phyloP scores from a whole-genome alignment of 106 monocot genomes.

The Dendrobium officinale region DNA sequence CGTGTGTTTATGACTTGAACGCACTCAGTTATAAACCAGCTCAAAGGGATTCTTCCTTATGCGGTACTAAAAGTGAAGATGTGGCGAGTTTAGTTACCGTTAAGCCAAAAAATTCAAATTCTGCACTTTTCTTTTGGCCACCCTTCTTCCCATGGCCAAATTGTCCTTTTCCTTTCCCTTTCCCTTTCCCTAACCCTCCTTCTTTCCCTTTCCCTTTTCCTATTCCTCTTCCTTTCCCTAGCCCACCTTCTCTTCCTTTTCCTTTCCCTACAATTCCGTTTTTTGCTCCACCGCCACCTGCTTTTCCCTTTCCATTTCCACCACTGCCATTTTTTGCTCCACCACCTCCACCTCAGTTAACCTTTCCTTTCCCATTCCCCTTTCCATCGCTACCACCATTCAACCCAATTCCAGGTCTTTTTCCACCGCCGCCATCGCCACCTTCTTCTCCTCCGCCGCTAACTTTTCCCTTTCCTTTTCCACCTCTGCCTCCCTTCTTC shows the following conservation, averaged over 20 bases:
- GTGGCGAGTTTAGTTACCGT: not conserved
- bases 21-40: slow-evolving; percentile 69
- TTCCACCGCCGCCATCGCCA: slow-evolving; percentile 9
- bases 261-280: slow-evolving; percentile 30
- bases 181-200: slow-evolving; percentile 24
- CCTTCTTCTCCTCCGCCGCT: slow-evolving; percentile 17
- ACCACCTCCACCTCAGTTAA: slow-evolving; percentile 18
- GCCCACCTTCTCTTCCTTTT: slow-evolving; percentile 51
- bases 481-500: slow-evolving; percentile 25
- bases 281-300: slow-evolving; percentile 19
- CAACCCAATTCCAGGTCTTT: slow-evolving; percentile 5
- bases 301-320: slow-evolving; percentile 19
- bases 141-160: slow-evolving; percentile 49
- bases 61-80: slow-evolving; percentile 3
- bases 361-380: slow-evolving; percentile 17
- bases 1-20: slow-evolving; percentile 73
- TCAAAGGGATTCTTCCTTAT: slow-evolving; percentile 29
- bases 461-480: slow-evolving; percentile 29
- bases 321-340: slow-evolving; percentile 20
- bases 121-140: slow-evolving; percentile 88
- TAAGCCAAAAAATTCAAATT: slow-evolving; percentile 9
- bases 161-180: slow-evolving; percentile 38
- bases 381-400: slow-evolving; percentile 25
- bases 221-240: slow-evolving; percentile 25
- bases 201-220: slow-evolving; percentile 19